Evolutionary conservation across 179 eudicot species (phyloP), one percentile per base, ranked within the genome.

Genomic region (Actinidia arguta): DNA sequence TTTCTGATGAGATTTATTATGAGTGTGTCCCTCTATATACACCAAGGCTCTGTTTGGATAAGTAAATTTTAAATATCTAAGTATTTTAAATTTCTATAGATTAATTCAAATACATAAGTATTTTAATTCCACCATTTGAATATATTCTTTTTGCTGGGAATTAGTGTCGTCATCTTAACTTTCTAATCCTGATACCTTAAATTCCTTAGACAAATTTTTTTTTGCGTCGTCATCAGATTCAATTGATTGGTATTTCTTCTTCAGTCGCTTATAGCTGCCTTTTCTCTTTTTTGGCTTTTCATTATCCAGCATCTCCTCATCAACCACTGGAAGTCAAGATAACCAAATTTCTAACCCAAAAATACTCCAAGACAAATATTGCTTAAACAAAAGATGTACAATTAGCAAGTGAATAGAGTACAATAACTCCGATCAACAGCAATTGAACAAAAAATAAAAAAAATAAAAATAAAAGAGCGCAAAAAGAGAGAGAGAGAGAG

Each of bases 151-250:
- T 31, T 31, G 36, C 36, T 9, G 87, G 88, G 68, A 58, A 86
- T 11, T 89, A 31, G 1, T 89, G 80, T 96, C 97, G 81, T 94
- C 99, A 81, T 91, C 97, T 81, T 91, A 98, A 85, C 91, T 93
- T 70, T 89, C 92, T 50, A 85, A 73, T 50, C 81, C 87, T 42
- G 82, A 62, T 7, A 72, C 75, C 80, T 71, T 47, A 74, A 73
- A 58, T 10, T 81, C 85, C 80, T 81, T 85, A n/a, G 50, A 70
- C 83, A 47, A 82, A 85, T 4, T 80, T 59, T 48, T 44, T 76
- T 68, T 52, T 67, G 11, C 75, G 18, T 87, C 94, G 73, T 89
- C 90, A 71, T 94, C 98, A 61, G 95, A 91, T 24, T 89, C 96
- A 69, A 69, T 85, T 27, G 88, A 67, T 73, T 72, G 86, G 80